Evolutionary conservation across 2,329 filamentous ascomycete species (phyloP), one percentile per base, ranked within the genome.

Genomic region (Setomelanomma holmii): DNA sequence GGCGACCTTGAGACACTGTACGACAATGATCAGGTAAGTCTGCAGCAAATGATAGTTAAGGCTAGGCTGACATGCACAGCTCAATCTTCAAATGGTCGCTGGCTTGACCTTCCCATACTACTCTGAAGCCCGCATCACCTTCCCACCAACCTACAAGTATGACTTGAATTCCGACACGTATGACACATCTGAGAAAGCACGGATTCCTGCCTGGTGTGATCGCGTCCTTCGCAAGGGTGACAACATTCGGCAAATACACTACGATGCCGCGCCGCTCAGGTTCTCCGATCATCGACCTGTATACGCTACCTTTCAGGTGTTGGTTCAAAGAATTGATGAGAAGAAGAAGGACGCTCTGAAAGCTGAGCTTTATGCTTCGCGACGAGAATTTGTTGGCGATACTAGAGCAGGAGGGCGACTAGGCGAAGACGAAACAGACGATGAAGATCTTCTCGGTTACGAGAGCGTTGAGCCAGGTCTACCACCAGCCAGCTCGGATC

Each of bases 251-350:
- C 95, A 98, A 71, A 80, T 89, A 10, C 84, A 89, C 24, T 99
- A 99, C 75, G 85, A 90, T 66, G 88, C 85, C 46, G 92, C 93
- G 3, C 87, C 91, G 23, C 80, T 99, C 30, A 85, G 84, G 11
- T 96, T 98, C 72, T 99, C 95, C 0, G 95, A 99, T 69, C 95
- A 99, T 74, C 85, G 93, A n/a, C 95, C 95, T 1, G 93, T 99
- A 0, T 97, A 91, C 75, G 93, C 91, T 11, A 86, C 86, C 0
- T 99, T 99, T 69, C 85, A 91, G 61, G 96, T 93, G 74, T 85
- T 82, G 1, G 89, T 98, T 45, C 93, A 82, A 60, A 86, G 95
- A 39, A 79, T 98, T 10, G 85, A 99, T 61, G 90, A 96, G 70
- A 77, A 75, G 20, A 78, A 82, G 46, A 91, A 90, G 60, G 88